Conservation (phyloP, 352 stramenopile genomes). For the Pythium oligandrum region DNA sequence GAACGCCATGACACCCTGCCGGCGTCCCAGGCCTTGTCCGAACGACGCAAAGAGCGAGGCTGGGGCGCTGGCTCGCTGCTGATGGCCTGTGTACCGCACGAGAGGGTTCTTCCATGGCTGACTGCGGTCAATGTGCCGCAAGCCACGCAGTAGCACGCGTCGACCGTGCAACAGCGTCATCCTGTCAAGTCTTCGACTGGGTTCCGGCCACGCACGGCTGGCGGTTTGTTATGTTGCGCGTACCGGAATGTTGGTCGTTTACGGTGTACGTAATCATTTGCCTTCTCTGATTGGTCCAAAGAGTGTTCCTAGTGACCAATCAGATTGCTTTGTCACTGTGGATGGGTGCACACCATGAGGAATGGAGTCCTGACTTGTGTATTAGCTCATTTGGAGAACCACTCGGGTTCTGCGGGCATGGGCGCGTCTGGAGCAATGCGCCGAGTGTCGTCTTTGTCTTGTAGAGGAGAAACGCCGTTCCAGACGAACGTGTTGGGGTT, state of each 20-base stretch:
- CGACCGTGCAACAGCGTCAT: conserved; percentile 19
- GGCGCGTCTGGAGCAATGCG: conserved; percentile 6
- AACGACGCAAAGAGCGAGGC: not conserved
- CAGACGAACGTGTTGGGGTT: conserved; percentile 4
- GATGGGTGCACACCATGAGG: no score
- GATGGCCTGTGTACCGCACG: conserved; percentile 1
- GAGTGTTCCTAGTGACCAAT: no score
- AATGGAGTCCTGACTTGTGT: not conserved
- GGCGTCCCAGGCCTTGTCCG: not conserved
- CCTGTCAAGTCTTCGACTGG: conserved; percentile 1
- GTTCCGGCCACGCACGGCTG: not conserved
- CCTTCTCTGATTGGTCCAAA: no score
- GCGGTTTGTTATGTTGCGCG: not conserved
- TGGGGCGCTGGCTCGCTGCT: not conserved
- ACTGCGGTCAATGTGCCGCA: conserved; percentile 21
- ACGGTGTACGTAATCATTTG: no score
- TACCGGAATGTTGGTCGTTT: no score
- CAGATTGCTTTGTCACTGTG: no score
- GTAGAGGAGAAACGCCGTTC: conserved; percentile 9
- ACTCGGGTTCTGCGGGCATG: conserved; percentile 1
- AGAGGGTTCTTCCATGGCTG: conserved; percentile 16
- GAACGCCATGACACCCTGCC: conserved; percentile 14
- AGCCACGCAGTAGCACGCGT: conserved; percentile 17
- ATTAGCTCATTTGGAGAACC: not conserved
- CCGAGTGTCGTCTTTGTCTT: conserved; percentile 9